These are phyloP conservation scores for Termitomyces sp. DNA, from an alignment of 768 basidiomycete species.

Conservation along the genomic window DNA sequence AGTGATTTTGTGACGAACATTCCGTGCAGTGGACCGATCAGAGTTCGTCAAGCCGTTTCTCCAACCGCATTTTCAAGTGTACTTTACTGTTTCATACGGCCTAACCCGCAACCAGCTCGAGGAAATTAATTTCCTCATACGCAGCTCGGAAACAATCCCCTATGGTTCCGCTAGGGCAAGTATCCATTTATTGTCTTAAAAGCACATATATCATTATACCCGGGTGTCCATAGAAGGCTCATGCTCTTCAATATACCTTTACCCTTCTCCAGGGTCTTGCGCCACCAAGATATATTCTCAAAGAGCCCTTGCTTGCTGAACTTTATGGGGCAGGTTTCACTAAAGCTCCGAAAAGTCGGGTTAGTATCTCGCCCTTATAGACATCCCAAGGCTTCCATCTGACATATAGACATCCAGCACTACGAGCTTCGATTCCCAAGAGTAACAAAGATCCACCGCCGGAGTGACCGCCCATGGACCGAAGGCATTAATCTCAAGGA, in stretches of 20 bases:
- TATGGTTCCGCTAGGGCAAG: constrained; percentile 22
- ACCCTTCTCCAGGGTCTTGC: constrained; percentile 39
- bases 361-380: constrained; percentile 17
- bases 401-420: constrained; percentile 35
- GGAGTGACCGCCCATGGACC: constrained; percentile 58
- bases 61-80: constrained; percentile 61
- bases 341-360: constrained; percentile 53
- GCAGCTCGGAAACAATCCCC: constrained; percentile 32
- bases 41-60: constrained; percentile 26
- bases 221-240: neutral
- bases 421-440: constrained; percentile 86
- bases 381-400: neutral
- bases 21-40: neutral
- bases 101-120: constrained; percentile 62
- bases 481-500: constrained; percentile 44
- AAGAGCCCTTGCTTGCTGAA: constrained; percentile 61
- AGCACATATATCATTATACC: neutral
- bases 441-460: constrained; percentile 61
- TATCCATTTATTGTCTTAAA: neutral
- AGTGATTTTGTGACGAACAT: constrained; percentile 10
- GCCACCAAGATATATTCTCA: constrained; percentile 52
- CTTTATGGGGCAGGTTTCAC: constrained; percentile 82
- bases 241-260: constrained; percentile 49
- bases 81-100: constrained; percentile 78
- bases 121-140: constrained; percentile 63